Base-by-base conservation (phyloP, 2,329 filamentous ascomycete genomes). In the Clonostachys sp. region DNA sequence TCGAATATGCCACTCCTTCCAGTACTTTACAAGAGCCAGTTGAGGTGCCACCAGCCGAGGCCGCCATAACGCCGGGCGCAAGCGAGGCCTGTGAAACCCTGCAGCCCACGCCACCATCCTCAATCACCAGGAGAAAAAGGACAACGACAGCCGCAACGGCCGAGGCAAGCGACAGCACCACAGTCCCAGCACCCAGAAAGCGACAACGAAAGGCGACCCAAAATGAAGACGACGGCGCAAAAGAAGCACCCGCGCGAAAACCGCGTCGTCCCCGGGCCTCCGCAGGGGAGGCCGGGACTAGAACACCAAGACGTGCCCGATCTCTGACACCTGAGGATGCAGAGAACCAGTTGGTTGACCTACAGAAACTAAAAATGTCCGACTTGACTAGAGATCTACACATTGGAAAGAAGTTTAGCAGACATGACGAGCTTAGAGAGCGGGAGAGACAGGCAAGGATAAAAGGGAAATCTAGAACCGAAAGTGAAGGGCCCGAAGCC, bases 371-470 rank as follows among this genome's bases (percentile, higher is more conserved):
- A 24, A 88, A 81, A 46, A 89, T 94, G 83, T 78, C 76, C 41
- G 86, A 90, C 48, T 67, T 94, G 4, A 87, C 82, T 44, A 80
- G 77, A 51, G 86, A 89, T 57, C 70, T 87, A 45, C 76, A 77
- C 18, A 84, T 86, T 48, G 89, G 89, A 48, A 88, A 87, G 61
- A 83, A 86, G 50, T 91, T 89, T 48, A 84, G 83, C 57, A 78
- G 84, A 4, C 87, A 90, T 55, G 81, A 84, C 56, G 83, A 87
- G 57, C 83, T 94, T 56, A 80, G 83, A 40, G 76, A 84, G 53
- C 81, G 88, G 41, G 78, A 89, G 66, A 69, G 77, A 45, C 68
- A 73, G 47, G 57, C 57, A n/a, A 61, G 61, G 18, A 42, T 62
- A 17, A 66, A 62, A 45, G 49, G 55, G 13, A 68, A 65, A 48